Base-by-base conservation (phyloP, 2,329 filamentous ascomycete genomes). In the Cladophialophora bantiana region DNA sequence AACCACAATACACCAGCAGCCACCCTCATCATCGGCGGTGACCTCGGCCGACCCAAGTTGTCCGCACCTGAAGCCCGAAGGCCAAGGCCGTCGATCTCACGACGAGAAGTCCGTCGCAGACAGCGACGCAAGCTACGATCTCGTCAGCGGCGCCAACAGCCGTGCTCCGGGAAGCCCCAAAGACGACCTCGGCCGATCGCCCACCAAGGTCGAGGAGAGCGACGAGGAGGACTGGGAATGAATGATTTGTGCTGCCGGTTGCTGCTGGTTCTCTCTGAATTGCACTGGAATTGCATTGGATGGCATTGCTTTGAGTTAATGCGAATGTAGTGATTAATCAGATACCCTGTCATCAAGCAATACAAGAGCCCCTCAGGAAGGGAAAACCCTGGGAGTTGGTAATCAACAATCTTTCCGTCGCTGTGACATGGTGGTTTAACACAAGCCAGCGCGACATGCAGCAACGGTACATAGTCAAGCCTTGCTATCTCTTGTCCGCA, bases 101-200 rank as follows among this genome's bases (percentile, higher is more conserved):
- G 93, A 97, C 75, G 90, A 93, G 77, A 93, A 94, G 77, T 96
- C 92, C 32, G 91, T 95, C 72, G 89, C 93, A 7, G 95, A 95
- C 74, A 97, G 94, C 77, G 95, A 99, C 74, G 92, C 92, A 18
- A 97, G 93, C 81, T 99, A 99, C 78, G 95, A 99, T 77, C 85
- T 99, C 38, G 93, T 99, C 54, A 94, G 91, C 59, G 91, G 91
- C 57, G 86, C 88, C 53, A 88, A 89, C 42, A 97, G 92, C 77
- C 90, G 91, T 71, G 90, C 93, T 18, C 90, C 93, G 1, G 85
- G 86, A 4, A 89, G 85, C 67, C 87, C 88, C 2, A 85, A 85
- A 74, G 85, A 87, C 65, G 80, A 77, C 67, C 56, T 61, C 35
- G 61, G 54, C 12, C 80, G 71, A 67, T 74, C 75, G 15, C 82